phyloP scores from a whole-genome alignment of 768 basidiomycete genomes.

The Kwoniella europaea region DNA sequence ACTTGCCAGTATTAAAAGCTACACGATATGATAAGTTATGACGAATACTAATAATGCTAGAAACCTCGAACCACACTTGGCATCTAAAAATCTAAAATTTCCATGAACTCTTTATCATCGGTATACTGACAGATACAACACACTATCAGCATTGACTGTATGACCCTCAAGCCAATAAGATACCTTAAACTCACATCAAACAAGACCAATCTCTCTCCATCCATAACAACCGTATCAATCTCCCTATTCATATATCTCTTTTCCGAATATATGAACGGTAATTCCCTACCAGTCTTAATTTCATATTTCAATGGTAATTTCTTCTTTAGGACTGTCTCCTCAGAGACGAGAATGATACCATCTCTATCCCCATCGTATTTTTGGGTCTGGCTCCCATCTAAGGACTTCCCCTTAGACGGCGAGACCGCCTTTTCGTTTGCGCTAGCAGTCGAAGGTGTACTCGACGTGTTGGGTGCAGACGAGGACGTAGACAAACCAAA shows the following conservation, averaged over 20 bases:
- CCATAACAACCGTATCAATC: slow-evolving; percentile 38
- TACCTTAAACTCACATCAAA: slow-evolving; percentile 39
- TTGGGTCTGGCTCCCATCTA: not conserved
- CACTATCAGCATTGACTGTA: not conserved
- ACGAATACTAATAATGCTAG: not conserved
- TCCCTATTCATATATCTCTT: slow-evolving; percentile 13
- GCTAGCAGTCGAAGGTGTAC: not conserved
- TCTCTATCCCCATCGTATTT: slow-evolving; percentile 32
- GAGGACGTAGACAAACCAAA: slow-evolving; percentile 13
- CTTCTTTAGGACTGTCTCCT: slow-evolving; percentile 30
- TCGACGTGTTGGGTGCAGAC: not conserved
- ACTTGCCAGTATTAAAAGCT: not conserved
- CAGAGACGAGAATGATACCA: slow-evolving; percentile 34
- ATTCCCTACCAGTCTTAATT: slow-evolving; percentile 33
- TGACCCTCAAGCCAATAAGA: not conserved
- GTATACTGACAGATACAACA: slow-evolving; percentile 40
- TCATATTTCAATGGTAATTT: slow-evolving; percentile 23
- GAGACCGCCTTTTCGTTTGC: not conserved
- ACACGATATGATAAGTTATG: not conserved
- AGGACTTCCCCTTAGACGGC: not conserved
- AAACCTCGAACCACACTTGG: not conserved
- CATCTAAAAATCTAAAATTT: slow-evolving; percentile 26
- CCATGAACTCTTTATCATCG: slow-evolving; percentile 20
- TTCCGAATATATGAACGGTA: slow-evolving; percentile 40
- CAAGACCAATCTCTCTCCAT: slow-evolving; percentile 43